Evolutionary conservation across 75 land plant species (phyloP), one percentile per base, ranked within the genome.

Genomic region (Picea glauca): DNA sequence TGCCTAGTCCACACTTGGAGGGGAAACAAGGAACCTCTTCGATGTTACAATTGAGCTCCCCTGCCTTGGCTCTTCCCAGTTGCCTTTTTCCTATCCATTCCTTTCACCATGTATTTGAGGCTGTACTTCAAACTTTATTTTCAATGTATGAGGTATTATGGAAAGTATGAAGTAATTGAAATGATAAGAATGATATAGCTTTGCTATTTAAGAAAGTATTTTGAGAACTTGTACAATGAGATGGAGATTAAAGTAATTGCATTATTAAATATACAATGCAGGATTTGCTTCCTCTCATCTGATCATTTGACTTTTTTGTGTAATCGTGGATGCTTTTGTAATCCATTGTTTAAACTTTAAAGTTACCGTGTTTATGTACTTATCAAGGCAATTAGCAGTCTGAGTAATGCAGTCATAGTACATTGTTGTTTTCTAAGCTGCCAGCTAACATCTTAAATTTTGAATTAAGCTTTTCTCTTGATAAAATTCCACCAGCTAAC

Each of bases 201-300:
- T 40, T 70, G 56, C 54, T 70, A 17, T 20, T 43, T n/a, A n/a
- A 43, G 13, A 12, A 70, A 70, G 13, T 14, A 70, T 70, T 40
- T 20, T 70, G 21, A 40, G 56, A 40, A 70, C n/a, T 20, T 43
- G 26, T 43, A 20, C 12, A 35, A 11, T 50, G n/a, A 70, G 20
- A 70, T 40, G n/a, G 12, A n/a, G 13, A 40, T n/a, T 70, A 26
- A 26, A 26, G 0, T 26, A 18, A 70, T 35, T n/a, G 50, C 0
- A n/a, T 43, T 9, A 35, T 70, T 43, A 70, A 70, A 43, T 40
- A 9, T 8, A 40, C 50, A 70, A 70, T 43, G 67, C 81, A 93
- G 96, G 98, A 15, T 87, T 84, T 83, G 90, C 1, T 50, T 50
- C 12, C 56, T 50, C 56, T 50, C 56, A 50, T 50, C 56, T 9